These are phyloP conservation scores for Tolypocladium ophioglossoides DNA, from an alignment of 2,329 filamentous ascomycete genomes.

Conservation along the genomic window DNA sequence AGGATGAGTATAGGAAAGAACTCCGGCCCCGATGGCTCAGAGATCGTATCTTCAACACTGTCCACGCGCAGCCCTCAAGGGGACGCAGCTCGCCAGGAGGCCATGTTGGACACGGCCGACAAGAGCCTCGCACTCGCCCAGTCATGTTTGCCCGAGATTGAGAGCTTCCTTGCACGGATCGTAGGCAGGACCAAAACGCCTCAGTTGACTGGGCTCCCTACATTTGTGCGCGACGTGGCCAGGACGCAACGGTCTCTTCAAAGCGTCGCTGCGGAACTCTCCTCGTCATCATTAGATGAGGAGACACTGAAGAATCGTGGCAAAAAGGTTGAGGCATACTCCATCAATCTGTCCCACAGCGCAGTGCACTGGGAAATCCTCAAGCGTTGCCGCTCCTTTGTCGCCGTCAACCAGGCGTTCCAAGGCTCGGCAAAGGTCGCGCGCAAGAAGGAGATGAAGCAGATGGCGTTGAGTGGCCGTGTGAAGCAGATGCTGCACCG, in stretches of 20 bases:
- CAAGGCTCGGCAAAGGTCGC: slow-evolving; percentile 18
- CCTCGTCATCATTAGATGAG: slow-evolving; percentile 1
- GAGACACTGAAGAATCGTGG: slow-evolving; percentile 5
- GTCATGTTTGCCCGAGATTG: slow-evolving; percentile 9
- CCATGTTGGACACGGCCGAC: slow-evolving; percentile 5
- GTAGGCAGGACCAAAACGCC: slow-evolving; percentile 2
- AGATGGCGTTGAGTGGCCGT: slow-evolving; percentile 9
- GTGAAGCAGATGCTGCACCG: slow-evolving; percentile 20
- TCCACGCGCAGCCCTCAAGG: background rate
- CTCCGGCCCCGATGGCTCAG: background rate
- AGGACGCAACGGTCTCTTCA: slow-evolving; percentile 8
- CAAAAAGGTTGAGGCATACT: slow-evolving; percentile 13
- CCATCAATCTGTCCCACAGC: slow-evolving; percentile 11
- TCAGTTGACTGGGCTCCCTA: slow-evolving; percentile 10
- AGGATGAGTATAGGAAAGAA: background rate
- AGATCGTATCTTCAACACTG: background rate
- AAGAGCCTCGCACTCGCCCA: slow-evolving; percentile 4
- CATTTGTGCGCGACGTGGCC: slow-evolving; percentile 11
- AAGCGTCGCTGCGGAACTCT: slow-evolving; percentile 4
- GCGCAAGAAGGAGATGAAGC: slow-evolving; percentile 12
- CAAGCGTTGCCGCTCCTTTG: slow-evolving; percentile 19
- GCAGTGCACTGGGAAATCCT: slow-evolving; percentile 20
- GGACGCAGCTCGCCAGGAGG: background rate
- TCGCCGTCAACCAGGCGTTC: slow-evolving; percentile 21
- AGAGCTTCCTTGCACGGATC: slow-evolving; percentile 6